phyloP scores from a whole-genome alignment of 352 stramenopile species.

The Pythium scleroteichum region DNA sequence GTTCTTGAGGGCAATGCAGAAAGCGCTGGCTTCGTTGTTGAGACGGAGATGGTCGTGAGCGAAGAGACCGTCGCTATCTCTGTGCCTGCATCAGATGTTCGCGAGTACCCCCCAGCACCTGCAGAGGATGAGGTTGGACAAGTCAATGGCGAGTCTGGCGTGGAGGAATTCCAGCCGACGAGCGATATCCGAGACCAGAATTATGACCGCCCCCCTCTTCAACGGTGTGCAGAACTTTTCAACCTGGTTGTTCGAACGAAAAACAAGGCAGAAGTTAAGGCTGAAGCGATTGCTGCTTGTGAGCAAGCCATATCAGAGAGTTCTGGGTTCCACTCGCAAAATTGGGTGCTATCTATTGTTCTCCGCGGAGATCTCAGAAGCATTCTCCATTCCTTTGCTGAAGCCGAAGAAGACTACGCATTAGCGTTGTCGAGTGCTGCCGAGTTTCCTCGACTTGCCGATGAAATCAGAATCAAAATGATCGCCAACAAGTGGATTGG shows the following conservation, averaged over 20 bases:
- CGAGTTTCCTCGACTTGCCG: not conserved
- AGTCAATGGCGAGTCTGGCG: too few relatives aligned
- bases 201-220: not conserved
- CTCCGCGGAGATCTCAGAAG: constrained; percentile 59
- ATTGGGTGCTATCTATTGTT: constrained; percentile 39
- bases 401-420: constrained; percentile 51
- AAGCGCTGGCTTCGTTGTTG: not conserved
- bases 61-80: too few relatives aligned
- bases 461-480: constrained; percentile 41
- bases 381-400: constrained; percentile 40
- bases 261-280: constrained; percentile 36
- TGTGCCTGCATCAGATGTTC: too few relatives aligned
- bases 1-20: too few relatives aligned
- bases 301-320: constrained; percentile 47
- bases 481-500: constrained; percentile 55
- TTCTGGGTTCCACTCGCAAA: constrained; percentile 17
- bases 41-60: not conserved
- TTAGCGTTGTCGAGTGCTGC: not conserved
- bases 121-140: not conserved
- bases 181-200: not conserved
- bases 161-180: not conserved
- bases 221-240: constrained; percentile 40
- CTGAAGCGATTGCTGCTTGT: constrained; percentile 43
- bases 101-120: too few relatives aligned
- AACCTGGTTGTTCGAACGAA: constrained; percentile 43